Evolutionary conservation across 331 rosid species (phyloP).

Genomic region (Acacia pycnantha): DNA sequence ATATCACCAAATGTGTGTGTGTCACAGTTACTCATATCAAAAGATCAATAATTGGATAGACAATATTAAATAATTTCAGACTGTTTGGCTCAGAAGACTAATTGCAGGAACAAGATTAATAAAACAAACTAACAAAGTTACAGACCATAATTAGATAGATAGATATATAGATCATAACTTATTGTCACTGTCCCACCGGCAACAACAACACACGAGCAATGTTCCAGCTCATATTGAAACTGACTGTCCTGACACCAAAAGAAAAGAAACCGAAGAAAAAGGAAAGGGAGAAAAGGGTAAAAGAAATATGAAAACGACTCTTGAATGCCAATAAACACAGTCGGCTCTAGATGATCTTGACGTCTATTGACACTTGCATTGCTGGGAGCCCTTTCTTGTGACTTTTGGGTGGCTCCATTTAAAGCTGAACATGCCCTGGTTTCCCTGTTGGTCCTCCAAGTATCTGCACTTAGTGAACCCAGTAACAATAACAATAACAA

Average conservation of each 20-base stretch:
- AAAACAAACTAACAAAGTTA: background rate
- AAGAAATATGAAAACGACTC: background rate
- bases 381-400: background rate
- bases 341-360: conserved; percentile 3
- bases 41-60: background rate
- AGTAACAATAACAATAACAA: background rate
- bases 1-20: background rate
- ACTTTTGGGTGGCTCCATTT: conserved; percentile 8
- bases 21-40: background rate
- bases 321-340: background rate
- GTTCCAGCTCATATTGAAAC: background rate
- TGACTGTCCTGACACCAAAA: background rate
- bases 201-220: background rate
- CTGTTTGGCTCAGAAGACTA: background rate
- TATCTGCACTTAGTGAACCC: background rate
- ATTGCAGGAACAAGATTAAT: background rate
- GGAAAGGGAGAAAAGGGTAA: background rate
- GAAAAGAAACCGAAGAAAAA: background rate
- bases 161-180: background rate
- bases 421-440: background rate
- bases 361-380: background rate
- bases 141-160: background rate
- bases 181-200: conserved; percentile 1
- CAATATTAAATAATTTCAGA: background rate
- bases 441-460: background rate